Evolutionary conservation across 139 green algal genomes (phyloP), one percentile per base, ranked within the genome.

Genomic region (Trebouxia sp.): DNA sequence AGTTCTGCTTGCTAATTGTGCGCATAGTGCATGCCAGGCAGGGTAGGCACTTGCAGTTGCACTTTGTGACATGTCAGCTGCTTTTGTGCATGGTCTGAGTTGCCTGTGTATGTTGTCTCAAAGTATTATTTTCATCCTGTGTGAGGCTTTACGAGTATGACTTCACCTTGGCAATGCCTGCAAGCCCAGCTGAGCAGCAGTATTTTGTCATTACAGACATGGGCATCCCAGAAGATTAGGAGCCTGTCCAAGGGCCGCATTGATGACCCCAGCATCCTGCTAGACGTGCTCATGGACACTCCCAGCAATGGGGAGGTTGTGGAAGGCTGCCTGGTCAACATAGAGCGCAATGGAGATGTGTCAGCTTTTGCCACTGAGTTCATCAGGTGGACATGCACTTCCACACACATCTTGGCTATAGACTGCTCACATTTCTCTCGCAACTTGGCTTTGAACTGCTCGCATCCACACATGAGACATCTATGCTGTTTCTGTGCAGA

Each of bases 301-400:
- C 55, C 83, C 24, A 89, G 82, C 80, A 91, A 88, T 65, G 87
- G 83, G 32, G 93, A 97, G 87, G 88, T 95, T 38, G 86, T 90
- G 7, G 93, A 96, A 48, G 95, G 92, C 85, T 90, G 92, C 79
- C 78, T 89, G 42, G 32, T 84, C 47, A 94, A 94, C 87, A 84
- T 95, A 43, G 88, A 85, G 11, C 75, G 84, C 47, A 90, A 89
- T 41, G 66, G 90, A 14, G 86, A 78, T 79, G 88, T 92, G 26
- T 87, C 86, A 10, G 85, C 83, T 26, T 97, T 97, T 80, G 86
- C 93, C 3, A 84, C 86, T 17, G 94, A 97, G 86, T 96, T 97
- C 82, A 79, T 97, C n/a, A 89, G 89, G 76, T 81, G n/a, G n/a
- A n/a, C n/a, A n/a, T n/a, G n/a, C n/a, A n/a, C n/a, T n/a, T n/a